Evolutionary conservation across 2,329 filamentous ascomycete genomes (phyloP), one percentile per base, ranked within the genome.

Genomic region (Aspergillus sp.): DNA sequence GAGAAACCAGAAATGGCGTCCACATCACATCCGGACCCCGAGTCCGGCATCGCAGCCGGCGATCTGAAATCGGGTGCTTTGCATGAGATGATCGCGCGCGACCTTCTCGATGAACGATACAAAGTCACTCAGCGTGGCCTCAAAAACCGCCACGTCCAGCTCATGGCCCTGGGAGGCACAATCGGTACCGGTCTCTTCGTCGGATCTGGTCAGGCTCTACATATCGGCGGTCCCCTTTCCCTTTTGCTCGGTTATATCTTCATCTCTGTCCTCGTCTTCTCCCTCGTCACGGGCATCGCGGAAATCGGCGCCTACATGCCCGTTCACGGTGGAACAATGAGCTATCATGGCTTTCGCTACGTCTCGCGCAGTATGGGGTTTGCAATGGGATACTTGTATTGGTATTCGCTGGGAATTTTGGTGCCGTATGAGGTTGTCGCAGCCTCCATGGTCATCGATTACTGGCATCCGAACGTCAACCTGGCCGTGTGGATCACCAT

Each of bases 391-490:
- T 79, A 78, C 47, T 66, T 78, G 3, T 82, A 82, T 66, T 82
- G 80, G 80, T 82, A 81, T 55, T 76, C 77, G 1, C 66, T 77
- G 52, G 77, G 79, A 0, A 81, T 83, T 30, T 69, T 81, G 39
- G 76, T 82, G 0, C 80, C 78, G 51, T 82, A 84, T 60, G 88
- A 90, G 73, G 86, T 90, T 62, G 85, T 85, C 0, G 88, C 88
- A 7, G 86, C 86, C 11, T 83, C 84, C 42, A 81, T 89, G n/a
- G 80, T 90, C 30, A 86, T 90, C 61, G 76, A 84, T 61, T 89
- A 85, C 70, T 90, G 87, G 87, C 67, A 75, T 10, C 71, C 75
- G 3, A 67, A 68, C 17, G 74, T 81, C 52, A 76, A 79, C 44
- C 72, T 80, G 6, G 78, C 77, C 1, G 78, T 79, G 5, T 83